These are phyloP conservation scores for Macadamia integrifolia DNA, from an alignment of 164 flowering plant species.

Conservation along the genomic window DNA sequence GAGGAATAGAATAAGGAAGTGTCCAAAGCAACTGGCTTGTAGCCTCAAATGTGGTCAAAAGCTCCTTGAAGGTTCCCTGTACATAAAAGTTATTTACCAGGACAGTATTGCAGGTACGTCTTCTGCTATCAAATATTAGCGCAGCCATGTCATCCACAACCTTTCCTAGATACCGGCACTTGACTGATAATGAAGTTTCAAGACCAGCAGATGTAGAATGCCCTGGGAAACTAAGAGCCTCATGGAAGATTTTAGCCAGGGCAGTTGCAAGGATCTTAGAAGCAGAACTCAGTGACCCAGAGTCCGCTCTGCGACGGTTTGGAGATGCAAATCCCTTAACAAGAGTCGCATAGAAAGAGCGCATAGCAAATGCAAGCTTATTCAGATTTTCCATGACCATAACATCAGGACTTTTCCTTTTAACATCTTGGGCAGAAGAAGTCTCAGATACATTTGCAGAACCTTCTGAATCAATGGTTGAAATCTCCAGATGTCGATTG, in stretches of 20 bases:
- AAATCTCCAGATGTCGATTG: slow-evolving; percentile 57
- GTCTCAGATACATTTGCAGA: slow-evolving; percentile 38
- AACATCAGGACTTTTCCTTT: slow-evolving; percentile 67
- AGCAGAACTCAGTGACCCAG: slow-evolving; percentile 61
- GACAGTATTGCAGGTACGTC: slow-evolving; percentile 62
- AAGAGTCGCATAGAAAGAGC: slow-evolving; percentile 57
- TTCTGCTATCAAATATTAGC: slow-evolving; percentile 64
- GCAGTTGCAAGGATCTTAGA: slow-evolving; percentile 75
- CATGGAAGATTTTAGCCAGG: slow-evolving; percentile 64
- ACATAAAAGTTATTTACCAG: slow-evolving; percentile 86
- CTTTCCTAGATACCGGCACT: slow-evolving; percentile 91
- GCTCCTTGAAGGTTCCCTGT: slow-evolving; percentile 83
- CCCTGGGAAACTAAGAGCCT: slow-evolving; percentile 68
- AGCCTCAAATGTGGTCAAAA: slow-evolving; percentile 89
- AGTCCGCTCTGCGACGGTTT: slow-evolving; percentile 75
- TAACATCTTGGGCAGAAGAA: slow-evolving; percentile 38
- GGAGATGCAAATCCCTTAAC: slow-evolving; percentile 75
- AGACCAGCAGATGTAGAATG: slow-evolving; percentile 41
- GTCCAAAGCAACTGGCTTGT: slow-evolving; percentile 93
- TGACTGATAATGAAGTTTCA: slow-evolving; percentile 60
- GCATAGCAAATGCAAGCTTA: slow-evolving; percentile 56
- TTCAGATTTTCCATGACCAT: slow-evolving; percentile 53
- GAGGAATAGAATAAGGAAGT: slow-evolving; percentile 45
- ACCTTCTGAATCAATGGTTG: slow-evolving; percentile 55
- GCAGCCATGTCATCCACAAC: slow-evolving; percentile 80